Percentiles rank a stretch among this genome's conserved stretches.
Conservation (phyloP, 2,329 filamentous ascomycete genomes). For the Diaporthe capsici region DNA sequence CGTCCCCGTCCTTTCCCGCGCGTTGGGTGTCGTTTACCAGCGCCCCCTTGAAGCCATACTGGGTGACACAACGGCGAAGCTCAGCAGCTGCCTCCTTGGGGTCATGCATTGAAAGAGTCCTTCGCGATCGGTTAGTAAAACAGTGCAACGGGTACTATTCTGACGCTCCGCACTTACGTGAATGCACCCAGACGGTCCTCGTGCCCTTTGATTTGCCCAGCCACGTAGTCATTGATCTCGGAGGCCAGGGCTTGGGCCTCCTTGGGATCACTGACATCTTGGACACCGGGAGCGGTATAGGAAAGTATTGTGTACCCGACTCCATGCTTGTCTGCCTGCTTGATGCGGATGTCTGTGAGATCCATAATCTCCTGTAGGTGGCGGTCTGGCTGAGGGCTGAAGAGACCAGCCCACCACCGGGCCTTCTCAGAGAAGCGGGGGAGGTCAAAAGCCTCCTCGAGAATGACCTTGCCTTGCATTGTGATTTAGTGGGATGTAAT, state of each 20-base stretch:
- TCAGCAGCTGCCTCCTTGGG: constrained; percentile 64
- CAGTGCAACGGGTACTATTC: accelerated
- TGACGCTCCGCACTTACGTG: constrained; percentile 49
- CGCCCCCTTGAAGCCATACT: constrained; percentile 73
- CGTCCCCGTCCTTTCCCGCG: constrained; percentile 70
- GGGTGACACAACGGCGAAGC: constrained; percentile 65
- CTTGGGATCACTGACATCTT: constrained; percentile 59
- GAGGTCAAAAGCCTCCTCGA: constrained; percentile 74
- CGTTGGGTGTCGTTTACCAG: constrained; percentile 75
- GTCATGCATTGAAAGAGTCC: constrained; percentile 64
- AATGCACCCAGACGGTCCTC: constrained; percentile 62
- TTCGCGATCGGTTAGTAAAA: neutral
- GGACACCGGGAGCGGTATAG: constrained; percentile 63
- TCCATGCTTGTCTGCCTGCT: constrained; percentile 56
- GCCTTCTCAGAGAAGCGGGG: constrained; percentile 71
- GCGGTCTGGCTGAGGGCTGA: constrained; percentile 70
- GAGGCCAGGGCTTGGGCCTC: constrained; percentile 58
- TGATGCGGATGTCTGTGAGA: constrained; percentile 56
- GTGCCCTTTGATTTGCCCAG: constrained; percentile 53
- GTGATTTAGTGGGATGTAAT: constrained; percentile 20
- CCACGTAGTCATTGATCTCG: constrained; percentile 59
- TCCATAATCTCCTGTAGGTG: constrained; percentile 68
- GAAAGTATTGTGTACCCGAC: constrained; percentile 51
- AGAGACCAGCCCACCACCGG: constrained; percentile 72
- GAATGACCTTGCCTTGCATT: constrained; percentile 73